Conservation (phyloP, 208 protist genomes). For the Trypanosoma congolense region DNA sequence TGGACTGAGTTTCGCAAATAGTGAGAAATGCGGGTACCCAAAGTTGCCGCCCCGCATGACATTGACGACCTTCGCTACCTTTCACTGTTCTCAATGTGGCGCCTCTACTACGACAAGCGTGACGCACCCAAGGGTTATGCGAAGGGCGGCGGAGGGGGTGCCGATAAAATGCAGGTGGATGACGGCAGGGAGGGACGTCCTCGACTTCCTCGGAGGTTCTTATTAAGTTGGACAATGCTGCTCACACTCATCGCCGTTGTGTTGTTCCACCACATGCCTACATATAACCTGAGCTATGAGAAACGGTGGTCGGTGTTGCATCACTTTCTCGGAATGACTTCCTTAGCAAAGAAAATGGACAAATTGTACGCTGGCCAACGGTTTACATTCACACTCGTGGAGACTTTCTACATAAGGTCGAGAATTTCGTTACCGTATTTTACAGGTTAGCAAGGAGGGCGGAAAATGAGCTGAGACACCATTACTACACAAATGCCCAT, state of each 20-base stretch:
- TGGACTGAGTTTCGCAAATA: no score
- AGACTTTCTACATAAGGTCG: conserved; percentile 32
- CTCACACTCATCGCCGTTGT: conserved; percentile 30
- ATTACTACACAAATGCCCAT: conserved; percentile 20
- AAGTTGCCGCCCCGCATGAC: no score
- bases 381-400: conserved; percentile 30
- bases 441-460: conserved; percentile 41
- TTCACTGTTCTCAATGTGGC: no score
- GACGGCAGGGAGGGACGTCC: no score
- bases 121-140: no score
- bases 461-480: conserved; percentile 41
- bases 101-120: no score
- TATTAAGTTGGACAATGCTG: conserved; percentile 35
- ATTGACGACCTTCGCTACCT: no score
- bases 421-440: conserved; percentile 43
- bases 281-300: conserved; percentile 30
- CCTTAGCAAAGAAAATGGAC: conserved; percentile 38
- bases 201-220: conserved; percentile 38
- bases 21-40: no score
- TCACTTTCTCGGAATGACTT: conserved; percentile 42
- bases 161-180: conserved; percentile 10
- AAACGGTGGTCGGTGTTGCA: conserved; percentile 39
- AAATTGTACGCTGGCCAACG: conserved; percentile 47
- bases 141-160: background rate
- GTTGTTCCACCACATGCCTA: conserved; percentile 32